Base-by-base conservation (phyloP, 495 filamentous ascomycete species). In the Podospora tetraspora region DNA sequence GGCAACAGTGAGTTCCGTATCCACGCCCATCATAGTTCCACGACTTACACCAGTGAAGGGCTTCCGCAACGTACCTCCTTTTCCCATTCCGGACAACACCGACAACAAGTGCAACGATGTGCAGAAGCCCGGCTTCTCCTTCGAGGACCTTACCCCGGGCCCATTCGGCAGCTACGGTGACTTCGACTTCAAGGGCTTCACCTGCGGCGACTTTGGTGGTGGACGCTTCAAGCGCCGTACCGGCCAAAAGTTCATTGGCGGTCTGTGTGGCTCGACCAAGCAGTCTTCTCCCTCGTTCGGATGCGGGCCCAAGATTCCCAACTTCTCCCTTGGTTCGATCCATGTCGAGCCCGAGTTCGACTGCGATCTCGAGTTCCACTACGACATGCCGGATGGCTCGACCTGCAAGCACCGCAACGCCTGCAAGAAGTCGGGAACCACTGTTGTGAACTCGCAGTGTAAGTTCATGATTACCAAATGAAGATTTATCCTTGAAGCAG, bases 371-470 rank as follows among this genome's bases (percentile, higher is more conserved):
- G 86, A 93, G 78, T 91, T 96, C 80, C 84, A 91, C 82, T 96
- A 93, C 79, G 82, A 81, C 73, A 94, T 96, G 91, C 85, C 88
- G 3, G 90, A 93, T 76, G 89, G 89, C 66, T 88, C 86, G 57
- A 85, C 79, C 66, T 97, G 94, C 87, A 91, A 88, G 78, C 88
- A 93, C 77, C 87, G 84, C 56, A 81, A 84, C 65, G 71, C 79
- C 30, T 95, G 91, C 85, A 83, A 81, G 63, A 79, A 85, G 61
- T 81, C 81, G 25, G 91, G 91, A 73, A 87, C 87, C 62, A 84
- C 81, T 63, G 83, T 97, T 70, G 77, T 84, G 78, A 97, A 97
- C 83, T 86, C 83, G 68, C 92, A 97, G 82, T 97, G 94, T 27
- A 27, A 27, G 27, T 27, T 6, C 5, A 27, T 27, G 4, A 1